Conservation (phyloP, 1,139 yeast genomes). For the Suhomyces anneliseae region DNA sequence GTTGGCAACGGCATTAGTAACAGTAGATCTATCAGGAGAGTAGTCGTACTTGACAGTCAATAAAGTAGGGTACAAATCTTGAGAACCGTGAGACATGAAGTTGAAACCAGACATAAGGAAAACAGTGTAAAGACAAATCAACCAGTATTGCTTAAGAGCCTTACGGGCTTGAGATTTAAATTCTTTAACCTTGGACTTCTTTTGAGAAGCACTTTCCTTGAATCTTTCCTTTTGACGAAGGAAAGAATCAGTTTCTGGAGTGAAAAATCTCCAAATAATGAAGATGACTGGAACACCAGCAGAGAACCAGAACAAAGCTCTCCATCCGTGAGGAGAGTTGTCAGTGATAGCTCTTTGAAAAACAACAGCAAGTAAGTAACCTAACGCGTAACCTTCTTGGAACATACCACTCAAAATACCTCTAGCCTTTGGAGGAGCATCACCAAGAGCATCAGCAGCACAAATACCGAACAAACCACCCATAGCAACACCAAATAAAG, state of each 20-base stretch:
- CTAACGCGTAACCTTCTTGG: slow-evolving; percentile 47
- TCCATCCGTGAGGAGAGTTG: slow-evolving; percentile 37
- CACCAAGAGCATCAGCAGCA: slow-evolving; percentile 41
- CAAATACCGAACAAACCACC: slow-evolving; percentile 44
- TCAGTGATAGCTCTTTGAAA: slow-evolving; percentile 42
- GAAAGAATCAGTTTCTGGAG: slow-evolving; percentile 42
- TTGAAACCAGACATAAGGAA: slow-evolving; percentile 45
- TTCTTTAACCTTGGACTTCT: slow-evolving; percentile 13
- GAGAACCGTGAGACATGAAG: slow-evolving; percentile 73
- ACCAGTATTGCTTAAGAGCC: slow-evolving; percentile 39
- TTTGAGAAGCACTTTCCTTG: slow-evolving; percentile 15
- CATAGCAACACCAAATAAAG: slow-evolving; percentile 45
- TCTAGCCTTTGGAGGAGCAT: slow-evolving; percentile 37
- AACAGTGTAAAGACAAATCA: slow-evolving; percentile 35
- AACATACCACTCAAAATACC: slow-evolving; percentile 44
- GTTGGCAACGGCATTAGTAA: slow-evolving; percentile 68
- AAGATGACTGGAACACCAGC: slow-evolving; percentile 45
- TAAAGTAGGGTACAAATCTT: slow-evolving; percentile 70
- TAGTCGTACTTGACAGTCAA: slow-evolving; percentile 54
- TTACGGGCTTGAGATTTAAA: slow-evolving; percentile 25
- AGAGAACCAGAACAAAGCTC: slow-evolving; percentile 43
- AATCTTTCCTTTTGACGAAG: slow-evolving; percentile 26
- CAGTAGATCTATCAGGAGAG: slow-evolving; percentile 55
- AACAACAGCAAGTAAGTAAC: slow-evolving; percentile 43
- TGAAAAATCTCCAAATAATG: slow-evolving; percentile 35